Conservation (phyloP, 2,329 filamentous ascomycete genomes). For the Albophoma yamanashiensis region DNA sequence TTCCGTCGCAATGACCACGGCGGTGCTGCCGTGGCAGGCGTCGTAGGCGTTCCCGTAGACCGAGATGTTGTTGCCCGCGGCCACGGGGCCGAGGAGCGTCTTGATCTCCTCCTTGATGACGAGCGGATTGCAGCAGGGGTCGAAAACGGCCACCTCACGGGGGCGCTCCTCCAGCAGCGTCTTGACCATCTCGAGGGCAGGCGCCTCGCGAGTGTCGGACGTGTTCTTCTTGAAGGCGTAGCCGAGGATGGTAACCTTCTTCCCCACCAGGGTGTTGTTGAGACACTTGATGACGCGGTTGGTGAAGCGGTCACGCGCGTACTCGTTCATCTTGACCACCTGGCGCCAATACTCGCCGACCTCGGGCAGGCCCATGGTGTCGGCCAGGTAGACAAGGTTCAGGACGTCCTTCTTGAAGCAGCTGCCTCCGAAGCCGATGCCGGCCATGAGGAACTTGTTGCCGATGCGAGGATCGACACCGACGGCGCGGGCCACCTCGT, state of each 20-base stretch:
- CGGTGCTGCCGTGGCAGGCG: slow-evolving; percentile 37
- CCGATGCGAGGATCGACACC: slow-evolving; percentile 65
- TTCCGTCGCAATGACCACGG: slow-evolving; percentile 44
- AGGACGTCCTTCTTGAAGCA: slow-evolving; percentile 78
- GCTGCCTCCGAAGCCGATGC: slow-evolving; percentile 68
- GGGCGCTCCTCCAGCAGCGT: slow-evolving; percentile 54
- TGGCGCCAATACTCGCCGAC: slow-evolving; percentile 67
- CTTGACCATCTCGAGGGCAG: slow-evolving; percentile 57
- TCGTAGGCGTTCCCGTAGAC: slow-evolving; percentile 38
- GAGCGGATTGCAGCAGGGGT: slow-evolving; percentile 48
- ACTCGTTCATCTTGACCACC: slow-evolving; percentile 68
- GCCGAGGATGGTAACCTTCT: slow-evolving; percentile 63
- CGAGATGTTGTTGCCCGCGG: slow-evolving; percentile 30
- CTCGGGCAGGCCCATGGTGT: slow-evolving; percentile 56
- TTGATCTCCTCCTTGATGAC: slow-evolving; percentile 41
- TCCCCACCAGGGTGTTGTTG: slow-evolving; percentile 57
- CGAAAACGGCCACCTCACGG: slow-evolving; percentile 55
- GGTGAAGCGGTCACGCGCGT: slow-evolving; percentile 59
- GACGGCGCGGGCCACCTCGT: slow-evolving; percentile 56
- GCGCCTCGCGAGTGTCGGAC: slow-evolving; percentile 61
- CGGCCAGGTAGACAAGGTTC: slow-evolving; percentile 62
- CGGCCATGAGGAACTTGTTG: slow-evolving; percentile 60
- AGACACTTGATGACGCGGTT: slow-evolving; percentile 54
- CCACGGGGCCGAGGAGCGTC: slow-evolving; percentile 25
- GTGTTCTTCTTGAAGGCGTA: slow-evolving; percentile 78